A percentile compares a stretch with the other conserved stretches of the same genome.
Conservation (phyloP, 495 filamentous ascomycete species). For the Penicillium longicatenatum region DNA sequence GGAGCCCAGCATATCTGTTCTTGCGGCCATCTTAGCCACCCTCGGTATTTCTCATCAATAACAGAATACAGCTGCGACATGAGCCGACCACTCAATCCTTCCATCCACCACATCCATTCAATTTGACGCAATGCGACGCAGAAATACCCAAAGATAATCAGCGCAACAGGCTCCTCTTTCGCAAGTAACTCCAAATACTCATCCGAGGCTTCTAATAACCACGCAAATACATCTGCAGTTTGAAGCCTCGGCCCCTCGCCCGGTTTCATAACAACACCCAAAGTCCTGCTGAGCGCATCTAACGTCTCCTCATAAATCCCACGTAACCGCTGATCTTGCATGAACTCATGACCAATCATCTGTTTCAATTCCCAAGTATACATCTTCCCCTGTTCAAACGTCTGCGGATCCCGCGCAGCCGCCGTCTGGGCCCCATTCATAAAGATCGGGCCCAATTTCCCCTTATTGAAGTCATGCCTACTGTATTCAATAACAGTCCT, state of each 20-base stretch:
- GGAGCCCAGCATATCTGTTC: conserved; percentile 10
- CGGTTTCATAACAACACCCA: conserved; percentile 14
- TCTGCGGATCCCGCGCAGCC: conserved; percentile 6
- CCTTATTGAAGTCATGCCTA: conserved; percentile 9
- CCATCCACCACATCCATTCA: conserved; percentile 39
- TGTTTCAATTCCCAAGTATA: conserved; percentile 18
- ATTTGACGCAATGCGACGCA: conserved; percentile 28
- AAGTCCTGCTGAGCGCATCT: conserved; percentile 11
- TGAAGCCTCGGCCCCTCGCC: conserved; percentile 14
- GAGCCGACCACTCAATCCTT: conserved; percentile 27
- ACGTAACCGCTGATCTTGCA: not conserved
- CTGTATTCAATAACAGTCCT: conserved; percentile 32
- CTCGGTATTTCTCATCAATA: conserved; percentile 21
- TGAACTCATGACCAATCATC: conserved; percentile 9
- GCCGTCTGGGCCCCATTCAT: conserved; percentile 3
- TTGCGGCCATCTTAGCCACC: conserved; percentile 19
- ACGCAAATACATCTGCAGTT: conserved; percentile 25
- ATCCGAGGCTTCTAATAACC: conserved; percentile 25
- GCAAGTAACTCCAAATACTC: conserved; percentile 27
- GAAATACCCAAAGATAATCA: conserved; percentile 35
- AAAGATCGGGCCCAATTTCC: conserved; percentile 17
- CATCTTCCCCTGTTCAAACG: conserved; percentile 13
- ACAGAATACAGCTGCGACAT: conserved; percentile 23
- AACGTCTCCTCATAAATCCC: conserved; percentile 14
- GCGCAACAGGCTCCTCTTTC: conserved; percentile 22